These are phyloP conservation scores for Vickermania ingenoplastis DNA, from an alignment of 208 protist species.

Conservation along the genomic window DNA sequence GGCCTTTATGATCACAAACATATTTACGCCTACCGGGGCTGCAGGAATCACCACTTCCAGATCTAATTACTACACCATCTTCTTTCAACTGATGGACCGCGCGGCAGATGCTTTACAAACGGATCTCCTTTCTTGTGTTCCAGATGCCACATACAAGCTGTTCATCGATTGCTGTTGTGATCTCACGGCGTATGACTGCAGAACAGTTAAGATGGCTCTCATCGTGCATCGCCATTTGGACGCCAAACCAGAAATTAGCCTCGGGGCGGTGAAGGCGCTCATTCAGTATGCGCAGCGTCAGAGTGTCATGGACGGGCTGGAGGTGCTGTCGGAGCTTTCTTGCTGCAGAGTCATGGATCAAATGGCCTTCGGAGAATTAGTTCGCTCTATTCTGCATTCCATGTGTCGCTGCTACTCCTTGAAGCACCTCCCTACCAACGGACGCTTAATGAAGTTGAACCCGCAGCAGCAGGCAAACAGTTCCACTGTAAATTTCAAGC, in stretches of 20 bases:
- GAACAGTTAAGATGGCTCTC: conserved; percentile 48
- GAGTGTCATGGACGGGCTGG: conserved; percentile 45
- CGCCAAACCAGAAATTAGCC: conserved; percentile 41
- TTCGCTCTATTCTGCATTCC: conserved; percentile 40
- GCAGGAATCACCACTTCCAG: conserved; percentile 20
- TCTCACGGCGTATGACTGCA: conserved; percentile 43
- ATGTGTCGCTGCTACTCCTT: conserved; percentile 64
- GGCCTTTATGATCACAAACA: conserved; percentile 21
- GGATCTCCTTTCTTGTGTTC: conserved; percentile 55
- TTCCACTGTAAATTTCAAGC: conserved; percentile 12
- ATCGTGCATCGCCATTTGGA: conserved; percentile 68
- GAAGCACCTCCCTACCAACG: conserved; percentile 74
- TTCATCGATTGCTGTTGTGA: conserved; percentile 48
- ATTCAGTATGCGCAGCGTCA: conserved; percentile 46
- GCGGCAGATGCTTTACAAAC: conserved; percentile 45
- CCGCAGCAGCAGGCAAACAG: conserved; percentile 8
- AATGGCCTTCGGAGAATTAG: conserved; percentile 54
- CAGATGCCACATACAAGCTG: conserved; percentile 19
- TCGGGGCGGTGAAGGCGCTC: conserved; percentile 44
- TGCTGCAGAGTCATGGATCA: conserved; percentile 61
- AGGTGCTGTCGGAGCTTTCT: conserved; percentile 65
- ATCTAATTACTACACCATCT: conserved; percentile 35
- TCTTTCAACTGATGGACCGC: conserved; percentile 63
- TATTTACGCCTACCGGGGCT: conserved; percentile 28
- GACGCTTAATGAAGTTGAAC: conserved; percentile 35